Conservation (phyloP, 768 basidiomycete species). For the Strobilomyces dryophilus region DNA sequence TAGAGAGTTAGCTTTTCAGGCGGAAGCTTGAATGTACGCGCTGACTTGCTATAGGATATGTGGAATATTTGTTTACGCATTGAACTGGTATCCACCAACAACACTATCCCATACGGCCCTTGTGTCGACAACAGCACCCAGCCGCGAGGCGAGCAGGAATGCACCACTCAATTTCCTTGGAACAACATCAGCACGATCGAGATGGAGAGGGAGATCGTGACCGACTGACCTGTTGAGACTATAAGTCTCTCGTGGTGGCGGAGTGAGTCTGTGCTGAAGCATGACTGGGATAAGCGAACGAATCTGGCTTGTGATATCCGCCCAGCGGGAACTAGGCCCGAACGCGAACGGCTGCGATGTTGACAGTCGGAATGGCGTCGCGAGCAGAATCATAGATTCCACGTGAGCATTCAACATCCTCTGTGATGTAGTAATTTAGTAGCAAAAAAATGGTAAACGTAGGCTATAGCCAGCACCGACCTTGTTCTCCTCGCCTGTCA, state of each 20-base stretch:
- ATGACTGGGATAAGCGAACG: constrained; percentile 83
- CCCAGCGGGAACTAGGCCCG: constrained; percentile 59
- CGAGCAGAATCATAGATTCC: constrained; percentile 77
- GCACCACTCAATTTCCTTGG: constrained; percentile 76
- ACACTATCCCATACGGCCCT: constrained; percentile 71
- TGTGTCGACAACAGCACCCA: constrained; percentile 73
- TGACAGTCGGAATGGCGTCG: constrained; percentile 71
- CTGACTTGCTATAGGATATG: not conserved
- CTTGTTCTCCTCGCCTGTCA: constrained; percentile 84
- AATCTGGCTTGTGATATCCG: constrained; percentile 71
- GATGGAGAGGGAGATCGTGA: not conserved
- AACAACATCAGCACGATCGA: not conserved
- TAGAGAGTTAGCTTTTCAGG: not conserved
- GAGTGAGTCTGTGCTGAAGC: constrained; percentile 83
- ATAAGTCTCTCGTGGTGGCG: constrained; percentile 93
- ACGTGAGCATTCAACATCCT: constrained; percentile 86
- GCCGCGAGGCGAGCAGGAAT: constrained; percentile 71
- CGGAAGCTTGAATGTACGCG: not conserved
- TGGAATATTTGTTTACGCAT: not conserved
- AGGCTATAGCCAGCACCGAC: constrained; percentile 34
- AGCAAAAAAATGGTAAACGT: not conserved
- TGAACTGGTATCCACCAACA: constrained; percentile 30
- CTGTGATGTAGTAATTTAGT: constrained; percentile 25
- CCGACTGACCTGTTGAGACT: constrained; percentile 76
- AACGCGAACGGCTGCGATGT: constrained; percentile 78